These are phyloP conservation scores for Fraxinus paxiana DNA, from an alignment of 305 asterid species.

Conservation along the genomic window DNA sequence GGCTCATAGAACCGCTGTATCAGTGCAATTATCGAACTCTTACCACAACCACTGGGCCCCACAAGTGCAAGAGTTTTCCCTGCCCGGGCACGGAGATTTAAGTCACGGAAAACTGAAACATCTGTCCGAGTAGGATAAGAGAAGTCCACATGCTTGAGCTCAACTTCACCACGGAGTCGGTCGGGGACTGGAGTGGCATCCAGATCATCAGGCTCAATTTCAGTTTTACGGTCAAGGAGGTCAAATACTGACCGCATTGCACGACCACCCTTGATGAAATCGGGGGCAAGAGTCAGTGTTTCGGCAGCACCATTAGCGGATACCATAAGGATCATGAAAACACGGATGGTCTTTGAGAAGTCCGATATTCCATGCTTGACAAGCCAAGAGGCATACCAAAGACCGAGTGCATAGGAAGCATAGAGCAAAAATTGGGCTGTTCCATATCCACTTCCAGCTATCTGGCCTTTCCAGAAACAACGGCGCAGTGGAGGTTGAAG, in stretches of 20 bases:
- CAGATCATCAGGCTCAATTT: slow-evolving; percentile 82
- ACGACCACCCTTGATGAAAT: slow-evolving; percentile 89
- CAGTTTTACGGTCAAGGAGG: slow-evolving; percentile 87
- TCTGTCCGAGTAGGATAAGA: slow-evolving; percentile 89
- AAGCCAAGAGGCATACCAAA: slow-evolving; percentile 98
- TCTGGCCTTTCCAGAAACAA: slow-evolving; percentile 98
- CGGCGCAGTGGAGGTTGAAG: slow-evolving; percentile 66
- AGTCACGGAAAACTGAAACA: slow-evolving; percentile 57
- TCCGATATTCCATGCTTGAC: slow-evolving; percentile 96
- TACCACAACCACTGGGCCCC: slow-evolving; percentile 97
- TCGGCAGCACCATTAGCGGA: slow-evolving; percentile 98
- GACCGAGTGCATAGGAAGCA: slow-evolving; percentile 87
- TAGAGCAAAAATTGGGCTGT: slow-evolving; percentile 90
- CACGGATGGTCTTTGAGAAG: slow-evolving; percentile 92
- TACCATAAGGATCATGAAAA: slow-evolving; percentile 98
- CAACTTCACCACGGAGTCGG: slow-evolving; percentile 80
- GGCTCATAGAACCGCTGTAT: slow-evolving; percentile 87
- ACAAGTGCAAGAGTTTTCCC: slow-evolving; percentile 92
- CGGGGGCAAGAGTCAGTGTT: slow-evolving; percentile 89
- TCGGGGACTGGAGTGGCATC: slow-evolving; percentile 59
- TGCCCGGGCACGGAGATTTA: slow-evolving; percentile 78
- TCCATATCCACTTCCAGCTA: slow-evolving; percentile 93
- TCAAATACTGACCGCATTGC: slow-evolving; percentile 95
- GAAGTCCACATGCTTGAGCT: slow-evolving; percentile 92
- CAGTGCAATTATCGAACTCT: slow-evolving; percentile 75